Conservation (phyloP, 306 rosid genomes). For the Oxytropis ochrocephala region DNA sequence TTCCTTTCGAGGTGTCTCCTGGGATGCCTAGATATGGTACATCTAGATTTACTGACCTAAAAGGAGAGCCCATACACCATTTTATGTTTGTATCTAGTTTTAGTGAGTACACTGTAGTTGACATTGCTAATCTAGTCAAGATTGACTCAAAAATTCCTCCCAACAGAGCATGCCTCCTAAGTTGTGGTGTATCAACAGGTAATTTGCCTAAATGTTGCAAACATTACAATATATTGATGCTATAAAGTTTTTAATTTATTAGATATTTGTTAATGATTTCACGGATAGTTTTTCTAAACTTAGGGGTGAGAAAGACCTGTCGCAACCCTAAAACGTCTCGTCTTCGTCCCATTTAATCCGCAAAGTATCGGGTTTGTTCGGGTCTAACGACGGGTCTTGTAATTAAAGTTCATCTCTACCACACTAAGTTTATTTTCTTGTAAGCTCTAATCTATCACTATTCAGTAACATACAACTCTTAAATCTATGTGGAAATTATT, state of each 20-base stretch:
- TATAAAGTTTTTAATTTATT: too few species aligned
- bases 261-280: background rate
- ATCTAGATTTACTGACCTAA: slow-evolving; percentile 64
- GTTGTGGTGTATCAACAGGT: slow-evolving; percentile 91
- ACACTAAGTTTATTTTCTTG: too few species aligned
- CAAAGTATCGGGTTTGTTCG: too few species aligned
- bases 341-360: too few species aligned
- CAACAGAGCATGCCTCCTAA: slow-evolving; percentile 61
- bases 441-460: too few species aligned
- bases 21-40: slow-evolving; percentile 54
- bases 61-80: slow-evolving; percentile 60
- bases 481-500: too few species aligned
- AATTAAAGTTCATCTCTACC: too few species aligned
- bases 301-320: too few species aligned
- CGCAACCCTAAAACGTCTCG: too few species aligned
- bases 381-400: too few species aligned
- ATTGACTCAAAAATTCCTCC: slow-evolving; percentile 53
- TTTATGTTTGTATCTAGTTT: slow-evolving; percentile 70
- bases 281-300: too few species aligned
- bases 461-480: too few species aligned
- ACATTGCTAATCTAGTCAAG: slow-evolving; percentile 56
- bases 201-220: background rate
- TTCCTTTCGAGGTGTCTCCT: slow-evolving; percentile 52
- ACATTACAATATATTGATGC: background rate
- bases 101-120: slow-evolving; percentile 67